phyloP scores from a whole-genome alignment of 1,284 basidiomycete species.

The Polyporus tsugae region DNA sequence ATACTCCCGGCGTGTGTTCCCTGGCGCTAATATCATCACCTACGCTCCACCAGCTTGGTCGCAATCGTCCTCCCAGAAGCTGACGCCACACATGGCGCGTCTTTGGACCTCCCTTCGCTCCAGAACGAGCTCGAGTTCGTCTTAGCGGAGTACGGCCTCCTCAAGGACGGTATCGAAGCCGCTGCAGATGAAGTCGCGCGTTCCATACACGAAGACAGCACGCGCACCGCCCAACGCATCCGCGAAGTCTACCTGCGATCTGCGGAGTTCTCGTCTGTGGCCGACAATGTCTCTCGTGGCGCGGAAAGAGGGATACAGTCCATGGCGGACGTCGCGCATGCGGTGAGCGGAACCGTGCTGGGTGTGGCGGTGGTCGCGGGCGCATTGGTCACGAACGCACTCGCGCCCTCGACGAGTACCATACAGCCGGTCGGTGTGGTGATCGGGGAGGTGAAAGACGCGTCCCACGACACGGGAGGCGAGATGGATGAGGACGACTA shows the following conservation, averaged over 20 bases:
- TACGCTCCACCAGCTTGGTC: slow-evolving; percentile 34
- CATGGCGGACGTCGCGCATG: slow-evolving; percentile 33
- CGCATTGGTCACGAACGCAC: slow-evolving; percentile 35
- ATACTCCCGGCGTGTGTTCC: not conserved
- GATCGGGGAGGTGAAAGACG: slow-evolving; percentile 13
- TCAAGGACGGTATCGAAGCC: slow-evolving; percentile 41
- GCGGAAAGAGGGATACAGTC: slow-evolving; percentile 32
- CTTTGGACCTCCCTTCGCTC: slow-evolving; percentile 23
- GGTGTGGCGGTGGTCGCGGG: slow-evolving; percentile 36
- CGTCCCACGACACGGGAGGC: too few relatives aligned
- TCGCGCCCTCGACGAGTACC: slow-evolving; percentile 29
- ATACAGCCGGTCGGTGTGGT: slow-evolving; percentile 27
- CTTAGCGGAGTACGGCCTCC: slow-evolving; percentile 37
- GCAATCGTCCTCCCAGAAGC: slow-evolving; percentile 39
- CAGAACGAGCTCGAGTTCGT: slow-evolving; percentile 37
- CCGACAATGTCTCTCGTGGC: slow-evolving; percentile 23
- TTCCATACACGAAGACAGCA: slow-evolving; percentile 36
- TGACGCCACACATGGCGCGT: slow-evolving; percentile 21
- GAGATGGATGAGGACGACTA: too few relatives aligned
- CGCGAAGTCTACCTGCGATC: slow-evolving; percentile 26
- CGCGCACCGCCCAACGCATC: slow-evolving; percentile 29
- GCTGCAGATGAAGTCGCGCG: slow-evolving; percentile 39
- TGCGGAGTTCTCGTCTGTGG: slow-evolving; percentile 24
- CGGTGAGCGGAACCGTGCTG: slow-evolving; percentile 31
- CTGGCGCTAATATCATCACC: not conserved